phyloP scores from a whole-genome alignment of 2,329 filamentous ascomycete genomes.

The Ceratocystis albifundus region DNA sequence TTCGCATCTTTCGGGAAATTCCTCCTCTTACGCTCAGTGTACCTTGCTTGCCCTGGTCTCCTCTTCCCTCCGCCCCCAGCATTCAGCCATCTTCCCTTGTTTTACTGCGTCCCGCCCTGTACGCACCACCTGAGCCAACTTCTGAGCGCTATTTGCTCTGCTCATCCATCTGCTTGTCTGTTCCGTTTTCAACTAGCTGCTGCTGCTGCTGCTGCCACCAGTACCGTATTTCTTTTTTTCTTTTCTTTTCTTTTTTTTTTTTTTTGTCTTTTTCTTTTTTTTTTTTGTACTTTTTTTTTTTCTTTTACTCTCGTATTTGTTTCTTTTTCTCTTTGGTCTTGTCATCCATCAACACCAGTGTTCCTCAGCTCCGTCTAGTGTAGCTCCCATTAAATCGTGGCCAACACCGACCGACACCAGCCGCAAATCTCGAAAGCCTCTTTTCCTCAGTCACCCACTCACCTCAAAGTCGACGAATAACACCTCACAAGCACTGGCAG shows the following conservation, averaged over 20 bases:
- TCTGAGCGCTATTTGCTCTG: background rate
- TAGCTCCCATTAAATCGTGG: background rate
- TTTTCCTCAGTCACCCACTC: background rate
- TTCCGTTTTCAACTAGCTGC: constrained; percentile 14
- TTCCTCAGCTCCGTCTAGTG: too few species aligned
- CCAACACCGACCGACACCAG: background rate
- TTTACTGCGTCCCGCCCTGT: constrained; percentile 1
- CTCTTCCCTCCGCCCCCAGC: background rate
- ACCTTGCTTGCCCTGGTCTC: background rate
- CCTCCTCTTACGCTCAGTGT: constrained; percentile 6
- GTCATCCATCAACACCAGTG: background rate
- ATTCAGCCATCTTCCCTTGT: background rate
- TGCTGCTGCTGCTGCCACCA: constrained; percentile 6
- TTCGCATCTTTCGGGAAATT: constrained; percentile 11
- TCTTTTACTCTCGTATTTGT: constrained; percentile 5
- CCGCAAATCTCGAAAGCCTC: background rate
- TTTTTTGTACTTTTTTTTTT: constrained; percentile 5
- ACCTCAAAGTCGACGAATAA: background rate
- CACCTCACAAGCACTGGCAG: background rate
- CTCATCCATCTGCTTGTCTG: background rate
- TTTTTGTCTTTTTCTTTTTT: background rate
- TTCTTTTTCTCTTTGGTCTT: background rate
- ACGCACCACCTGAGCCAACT: background rate
- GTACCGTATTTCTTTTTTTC: constrained; percentile 12
- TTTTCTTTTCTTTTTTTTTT: background rate